Evolutionary conservation across 2,329 filamentous ascomycete species (phyloP).

Genomic region (Zasmidium citrigriseum): DNA sequence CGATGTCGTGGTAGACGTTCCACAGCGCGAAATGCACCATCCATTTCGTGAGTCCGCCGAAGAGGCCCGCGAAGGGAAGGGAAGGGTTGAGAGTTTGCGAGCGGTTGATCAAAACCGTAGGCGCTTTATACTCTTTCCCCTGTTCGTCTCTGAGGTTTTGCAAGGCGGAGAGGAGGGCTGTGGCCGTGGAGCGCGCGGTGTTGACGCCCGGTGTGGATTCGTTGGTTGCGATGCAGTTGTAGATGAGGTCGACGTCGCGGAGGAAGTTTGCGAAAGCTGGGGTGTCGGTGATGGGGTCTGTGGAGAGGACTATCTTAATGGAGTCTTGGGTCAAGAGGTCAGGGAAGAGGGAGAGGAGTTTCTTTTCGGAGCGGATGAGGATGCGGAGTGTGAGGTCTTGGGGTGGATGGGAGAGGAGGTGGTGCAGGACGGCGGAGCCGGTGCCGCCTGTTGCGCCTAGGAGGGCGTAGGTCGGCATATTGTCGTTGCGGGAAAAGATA

Average conservation of each 20-base stretch:
- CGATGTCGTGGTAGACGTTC: too few relatives aligned
- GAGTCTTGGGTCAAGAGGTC: background rate
- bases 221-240: conserved; percentile 21
- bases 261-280: conserved; percentile 11
- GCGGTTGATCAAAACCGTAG: conserved; percentile 10
- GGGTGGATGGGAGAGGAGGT: conserved; percentile 16
- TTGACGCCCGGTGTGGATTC: background rate
- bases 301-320: too few relatives aligned
- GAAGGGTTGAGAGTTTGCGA: conserved; percentile 5
- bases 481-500: too few relatives aligned
- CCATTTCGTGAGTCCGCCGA: too few relatives aligned
- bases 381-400: conserved; percentile 19
- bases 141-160: background rate
- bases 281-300: conserved; percentile 8
- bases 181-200: background rate
- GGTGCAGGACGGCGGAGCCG: conserved; percentile 26
- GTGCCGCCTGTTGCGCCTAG: conserved; percentile 29
- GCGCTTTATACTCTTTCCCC: background rate
- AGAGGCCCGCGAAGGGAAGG: too few relatives aligned
- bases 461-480: conserved; percentile 26
- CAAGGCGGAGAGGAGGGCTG: background rate
- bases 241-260: conserved; percentile 13
- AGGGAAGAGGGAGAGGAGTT: conserved; percentile 11
- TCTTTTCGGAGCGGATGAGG: conserved; percentile 19
- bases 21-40: too few relatives aligned